These are phyloP conservation scores for Actinomucor elegans DNA, from an alignment of 371 early-diverging fungal genomes.

Conservation along the genomic window DNA sequence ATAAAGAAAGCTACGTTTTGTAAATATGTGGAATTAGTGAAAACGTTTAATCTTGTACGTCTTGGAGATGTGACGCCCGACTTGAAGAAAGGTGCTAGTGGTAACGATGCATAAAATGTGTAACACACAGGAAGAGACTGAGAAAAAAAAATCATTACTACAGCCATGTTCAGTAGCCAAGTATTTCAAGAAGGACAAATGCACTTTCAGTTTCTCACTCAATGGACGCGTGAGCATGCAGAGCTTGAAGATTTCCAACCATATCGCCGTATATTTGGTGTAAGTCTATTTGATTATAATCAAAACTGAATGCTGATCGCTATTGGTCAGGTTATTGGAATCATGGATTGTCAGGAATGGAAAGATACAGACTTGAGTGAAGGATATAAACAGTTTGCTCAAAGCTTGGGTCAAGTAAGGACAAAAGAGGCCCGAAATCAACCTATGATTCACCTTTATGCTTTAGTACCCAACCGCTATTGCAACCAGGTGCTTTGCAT, in stretches of 20 bases:
- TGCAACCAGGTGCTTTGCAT: conserved; percentile 77
- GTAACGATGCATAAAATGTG: conserved; percentile 23
- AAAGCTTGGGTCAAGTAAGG: conserved; percentile 63
- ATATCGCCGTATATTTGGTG: conserved; percentile 77
- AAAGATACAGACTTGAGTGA: conserved; percentile 62
- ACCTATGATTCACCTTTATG: neutral
- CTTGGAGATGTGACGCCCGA: conserved; percentile 65
- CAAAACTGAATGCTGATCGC: too few species aligned
- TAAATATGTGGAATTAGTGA: conserved; percentile 64
- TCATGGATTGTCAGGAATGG: conserved; percentile 81
- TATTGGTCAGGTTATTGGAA: conserved; percentile 73
- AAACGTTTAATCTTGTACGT: conserved; percentile 53
- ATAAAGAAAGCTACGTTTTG: conserved; percentile 67
- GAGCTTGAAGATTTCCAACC: conserved; percentile 81
- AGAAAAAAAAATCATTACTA: too few species aligned
- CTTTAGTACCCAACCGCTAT: conserved; percentile 72
- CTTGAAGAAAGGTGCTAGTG: conserved; percentile 41
- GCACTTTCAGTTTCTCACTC: conserved; percentile 75
- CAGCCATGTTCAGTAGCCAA: conserved; percentile 29
- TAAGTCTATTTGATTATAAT: conserved; percentile 23
- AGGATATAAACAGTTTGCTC: conserved; percentile 65
- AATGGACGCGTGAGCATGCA: conserved; percentile 61
- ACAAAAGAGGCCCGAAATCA: neutral
- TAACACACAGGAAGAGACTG: too few species aligned
- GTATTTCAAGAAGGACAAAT: conserved; percentile 70